Evolutionary conservation across 108 stramenopile genomes (phyloP), one percentile per base, ranked within the genome.

Genomic region (Stephanodiscus minutulus): DNA sequence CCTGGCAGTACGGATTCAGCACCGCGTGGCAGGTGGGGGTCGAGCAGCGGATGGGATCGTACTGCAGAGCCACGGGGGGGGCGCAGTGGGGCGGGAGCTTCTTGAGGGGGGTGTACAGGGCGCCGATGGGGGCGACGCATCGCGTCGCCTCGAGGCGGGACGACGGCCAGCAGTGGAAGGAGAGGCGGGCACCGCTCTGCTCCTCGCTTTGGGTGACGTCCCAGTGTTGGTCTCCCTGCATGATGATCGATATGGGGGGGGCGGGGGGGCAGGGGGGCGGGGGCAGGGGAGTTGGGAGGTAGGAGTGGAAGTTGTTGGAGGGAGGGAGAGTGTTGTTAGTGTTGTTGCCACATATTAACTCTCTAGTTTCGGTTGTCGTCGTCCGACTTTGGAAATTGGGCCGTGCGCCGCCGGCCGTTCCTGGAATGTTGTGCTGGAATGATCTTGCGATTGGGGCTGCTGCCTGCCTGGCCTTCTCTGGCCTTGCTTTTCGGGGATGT

Each of bases 31-130:
- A 99, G 15, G 85, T 81, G 27, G 83, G 71, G 56, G 93, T 91
- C 37, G 87, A 83, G 83, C 99, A 99, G 29, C 97, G 92, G 37
- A 99, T 91, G 24, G 99, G 99, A 68, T 99, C 98, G 81, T 99
- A 99, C 37, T 91, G 85, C 56, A 99, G 72, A 3, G 96, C 85
- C 57, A 76, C 76, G 39, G 95, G 92, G 18, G 94, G 94, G 73
- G 87, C 81, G 64, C 78, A 88, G 35, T 66, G 50, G 28, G 89
- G 83, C 4, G 96, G 96, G 18, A 97, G 85, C 72, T 85, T 84
- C 71, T 95, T 96, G 55, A 99, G 86, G n/a, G 99, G 99, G 25
- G 97, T 97, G 86, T 98, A 96, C 74, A 99, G 85, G 21, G 96
- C 95, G 17, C 96, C 99, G 17, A 98, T 72, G 41, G 99, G 99